A percentile compares a stretch with the other conserved stretches of the same genome.
Conservation (phyloP, 306 rosid genomes). For the Fagus sylvatica region DNA sequence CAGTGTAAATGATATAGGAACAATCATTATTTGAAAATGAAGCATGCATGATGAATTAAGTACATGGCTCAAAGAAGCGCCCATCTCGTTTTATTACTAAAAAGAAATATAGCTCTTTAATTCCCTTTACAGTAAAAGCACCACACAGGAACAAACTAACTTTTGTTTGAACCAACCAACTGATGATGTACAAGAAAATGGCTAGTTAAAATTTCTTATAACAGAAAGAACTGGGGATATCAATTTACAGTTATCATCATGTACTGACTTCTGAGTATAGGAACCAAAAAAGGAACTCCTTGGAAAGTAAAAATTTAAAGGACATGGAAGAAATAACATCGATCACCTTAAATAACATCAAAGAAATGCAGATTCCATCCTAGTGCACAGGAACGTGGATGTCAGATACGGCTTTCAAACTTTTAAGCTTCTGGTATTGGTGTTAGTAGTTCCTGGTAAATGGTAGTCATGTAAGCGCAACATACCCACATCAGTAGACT, state of each 20-base stretch:
- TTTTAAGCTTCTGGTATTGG: slow-evolving; percentile 70
- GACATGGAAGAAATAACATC: slow-evolving; percentile 1
- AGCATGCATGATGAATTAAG: not conserved
- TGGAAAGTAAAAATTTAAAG: not conserved
- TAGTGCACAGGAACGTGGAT: slow-evolving; percentile 18
- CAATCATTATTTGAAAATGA: not conserved
- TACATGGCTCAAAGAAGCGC: not conserved
- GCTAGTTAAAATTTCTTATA: slow-evolving; percentile 23
- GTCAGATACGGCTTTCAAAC: slow-evolving; percentile 21
- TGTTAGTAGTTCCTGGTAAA: slow-evolving; percentile 53
- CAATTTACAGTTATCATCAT: slow-evolving; percentile 40
- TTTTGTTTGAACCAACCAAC: slow-evolving; percentile 1
- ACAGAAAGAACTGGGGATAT: slow-evolving; percentile 25
- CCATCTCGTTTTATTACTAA: not conserved
- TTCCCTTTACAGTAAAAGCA: slow-evolving; percentile 3
- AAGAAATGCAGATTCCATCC: slow-evolving; percentile 20
- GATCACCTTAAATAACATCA: slow-evolving; percentile 1
- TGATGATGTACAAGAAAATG: slow-evolving; percentile 35
- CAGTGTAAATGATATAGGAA: not conserved
- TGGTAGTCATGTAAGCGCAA: slow-evolving; percentile 15
- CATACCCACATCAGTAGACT: slow-evolving; percentile 7
- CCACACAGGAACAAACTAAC: slow-evolving; percentile 1
- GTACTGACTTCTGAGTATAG: slow-evolving; percentile 16
- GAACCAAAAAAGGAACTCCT: slow-evolving; percentile 8
- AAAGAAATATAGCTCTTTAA: not conserved